A percentile compares a stretch with the other conserved stretches of the same genome.
Conservation (phyloP, 202 grass and related monocot genomes). For the Schoenoplectus triqueter region DNA sequence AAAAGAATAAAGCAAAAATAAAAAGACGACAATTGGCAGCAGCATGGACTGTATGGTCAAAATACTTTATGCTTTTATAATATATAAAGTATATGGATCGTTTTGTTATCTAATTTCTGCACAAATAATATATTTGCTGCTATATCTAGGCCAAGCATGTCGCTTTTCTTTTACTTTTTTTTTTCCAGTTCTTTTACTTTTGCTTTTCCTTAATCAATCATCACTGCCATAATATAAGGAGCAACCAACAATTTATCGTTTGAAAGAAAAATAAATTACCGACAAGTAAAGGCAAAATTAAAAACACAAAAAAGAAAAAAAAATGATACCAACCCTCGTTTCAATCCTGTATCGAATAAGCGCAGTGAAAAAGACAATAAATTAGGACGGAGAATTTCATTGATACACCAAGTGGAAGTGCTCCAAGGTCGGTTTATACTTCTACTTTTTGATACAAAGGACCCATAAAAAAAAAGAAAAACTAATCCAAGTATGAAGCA, state of each 20-base stretch:
- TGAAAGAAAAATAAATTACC: not conserved
- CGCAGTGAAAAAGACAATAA: not conserved
- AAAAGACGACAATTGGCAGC: not conserved
- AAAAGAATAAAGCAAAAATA: not conserved
- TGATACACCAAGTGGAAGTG: not conserved
- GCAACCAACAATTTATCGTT: not conserved
- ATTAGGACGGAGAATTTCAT: not conserved
- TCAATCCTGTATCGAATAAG: not conserved
- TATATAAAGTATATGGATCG: not conserved
- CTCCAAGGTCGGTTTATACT: no score
- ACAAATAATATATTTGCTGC: not conserved
- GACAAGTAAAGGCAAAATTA: not conserved
- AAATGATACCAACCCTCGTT: not conserved
- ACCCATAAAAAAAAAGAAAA: no score
- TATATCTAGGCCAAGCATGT: not conserved
- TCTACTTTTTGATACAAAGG: no score
- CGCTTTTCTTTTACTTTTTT: not conserved
- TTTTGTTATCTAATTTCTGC: not conserved
- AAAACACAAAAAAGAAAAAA: not conserved
- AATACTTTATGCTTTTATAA: conserved; percentile 24
- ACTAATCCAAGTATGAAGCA: no score
- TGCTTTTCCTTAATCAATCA: not conserved
- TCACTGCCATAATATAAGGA: not conserved
- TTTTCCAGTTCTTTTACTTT: not conserved
- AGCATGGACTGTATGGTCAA: not conserved